Percentiles rank a stretch among this genome's conserved stretches.
Conservation (phyloP, 352 stramenopile genomes). For the Saprolegnia diclina region DNA sequence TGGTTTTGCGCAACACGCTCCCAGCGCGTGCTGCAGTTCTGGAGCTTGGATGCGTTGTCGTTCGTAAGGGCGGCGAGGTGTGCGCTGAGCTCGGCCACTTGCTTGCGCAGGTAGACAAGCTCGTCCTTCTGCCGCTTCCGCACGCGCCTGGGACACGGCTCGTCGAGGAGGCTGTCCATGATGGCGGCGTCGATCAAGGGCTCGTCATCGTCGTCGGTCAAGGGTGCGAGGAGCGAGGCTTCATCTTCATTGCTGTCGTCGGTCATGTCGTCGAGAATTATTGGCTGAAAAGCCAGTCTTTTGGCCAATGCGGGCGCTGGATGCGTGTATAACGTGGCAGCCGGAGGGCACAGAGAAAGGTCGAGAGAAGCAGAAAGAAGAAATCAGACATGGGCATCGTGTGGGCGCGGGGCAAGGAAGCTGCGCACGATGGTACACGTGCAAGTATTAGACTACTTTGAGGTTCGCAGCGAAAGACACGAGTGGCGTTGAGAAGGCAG, state of each 20-base stretch:
- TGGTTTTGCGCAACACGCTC: slow-evolving; percentile 14
- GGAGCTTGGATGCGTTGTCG: slow-evolving; percentile 2
- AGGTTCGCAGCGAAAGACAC: no score
- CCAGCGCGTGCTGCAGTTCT: slow-evolving; percentile 13
- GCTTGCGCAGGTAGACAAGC: slow-evolving; percentile 3
- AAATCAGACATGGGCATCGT: no score
- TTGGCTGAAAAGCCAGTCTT: background rate
- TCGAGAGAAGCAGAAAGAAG: no score
- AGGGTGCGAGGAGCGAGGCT: background rate
- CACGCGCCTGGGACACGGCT: background rate
- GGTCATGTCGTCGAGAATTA: background rate
- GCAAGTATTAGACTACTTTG: no score
- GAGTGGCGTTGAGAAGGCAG: no score
- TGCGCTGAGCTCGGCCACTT: slow-evolving; percentile 2
- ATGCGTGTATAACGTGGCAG: no score
- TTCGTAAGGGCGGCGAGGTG: slow-evolving; percentile 21
- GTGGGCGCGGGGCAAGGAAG: no score
- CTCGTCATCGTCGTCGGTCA: background rate
- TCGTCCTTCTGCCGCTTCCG: slow-evolving; percentile 26
- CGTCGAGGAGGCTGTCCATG: background rate
- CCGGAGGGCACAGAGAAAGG: no score
- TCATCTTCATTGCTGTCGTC: background rate
- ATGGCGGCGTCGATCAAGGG: background rate
- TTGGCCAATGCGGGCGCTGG: background rate
- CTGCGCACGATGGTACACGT: no score